Evolutionary conservation across 495 filamentous ascomycete genomes (phyloP).

Genomic region (Tetracladium marchalianum): DNA sequence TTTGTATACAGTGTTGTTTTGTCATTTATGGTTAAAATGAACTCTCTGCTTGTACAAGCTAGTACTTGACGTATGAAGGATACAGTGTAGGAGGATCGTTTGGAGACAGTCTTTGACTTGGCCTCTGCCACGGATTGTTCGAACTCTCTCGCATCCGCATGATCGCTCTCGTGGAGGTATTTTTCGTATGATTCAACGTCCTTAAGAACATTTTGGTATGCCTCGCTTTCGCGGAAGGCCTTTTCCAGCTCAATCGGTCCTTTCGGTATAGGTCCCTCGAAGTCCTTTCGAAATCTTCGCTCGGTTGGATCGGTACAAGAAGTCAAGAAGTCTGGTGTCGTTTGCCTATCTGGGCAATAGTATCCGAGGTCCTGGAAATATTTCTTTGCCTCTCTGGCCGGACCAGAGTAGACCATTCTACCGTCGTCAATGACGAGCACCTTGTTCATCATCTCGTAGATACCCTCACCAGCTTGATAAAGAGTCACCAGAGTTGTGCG

Average conservation of each 20-base stretch:
- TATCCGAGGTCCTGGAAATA: conserved; percentile 62
- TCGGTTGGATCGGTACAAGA: conserved; percentile 55
- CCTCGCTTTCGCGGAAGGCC: conserved; percentile 42
- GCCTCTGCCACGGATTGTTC: conserved; percentile 56
- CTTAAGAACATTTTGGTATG: conserved; percentile 41
- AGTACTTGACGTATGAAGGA: conserved; percentile 57
- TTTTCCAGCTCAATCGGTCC: conserved; percentile 52
- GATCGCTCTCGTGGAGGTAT: conserved; percentile 46
- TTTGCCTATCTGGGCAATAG: conserved; percentile 46
- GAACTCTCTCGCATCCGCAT: conserved; percentile 58
- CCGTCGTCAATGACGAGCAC: conserved; percentile 59
- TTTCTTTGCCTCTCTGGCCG: conserved; percentile 47
- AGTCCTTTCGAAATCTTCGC: conserved; percentile 50
- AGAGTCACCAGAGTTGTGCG: conserved; percentile 75
- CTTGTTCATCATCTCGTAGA: conserved; percentile 74
- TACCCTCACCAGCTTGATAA: conserved; percentile 76
- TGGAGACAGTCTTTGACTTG: conserved; percentile 56
- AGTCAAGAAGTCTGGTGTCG: conserved; percentile 62
- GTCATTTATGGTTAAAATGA: conserved; percentile 68
- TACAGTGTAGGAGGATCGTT: conserved; percentile 63
- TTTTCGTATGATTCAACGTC: conserved; percentile 53
- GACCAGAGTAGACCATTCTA: conserved; percentile 54
- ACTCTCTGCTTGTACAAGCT: conserved; percentile 63
- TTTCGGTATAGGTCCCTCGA: conserved; percentile 47
- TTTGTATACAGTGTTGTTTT: conserved; percentile 65